Evolutionary conservation across 306 rosid genomes (phyloP).

Genomic region (Prosopis cineraria): DNA sequence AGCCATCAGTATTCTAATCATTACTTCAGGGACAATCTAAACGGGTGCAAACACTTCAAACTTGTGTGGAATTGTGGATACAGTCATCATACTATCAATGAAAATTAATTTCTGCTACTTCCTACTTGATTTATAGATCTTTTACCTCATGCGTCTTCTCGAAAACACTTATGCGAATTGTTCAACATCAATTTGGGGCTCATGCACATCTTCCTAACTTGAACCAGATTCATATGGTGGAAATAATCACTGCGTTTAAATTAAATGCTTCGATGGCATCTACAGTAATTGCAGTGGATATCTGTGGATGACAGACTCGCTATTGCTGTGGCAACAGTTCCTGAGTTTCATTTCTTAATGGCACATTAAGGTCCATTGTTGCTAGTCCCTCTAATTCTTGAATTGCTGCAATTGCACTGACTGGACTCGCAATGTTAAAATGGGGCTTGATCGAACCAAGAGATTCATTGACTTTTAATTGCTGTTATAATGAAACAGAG

Average conservation of each 20-base stretch:
- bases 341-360: constrained; percentile 46
- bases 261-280: not conserved
- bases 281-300: not conserved
- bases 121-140: constrained; percentile 69
- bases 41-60: constrained; percentile 31
- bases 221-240: constrained; percentile 40
- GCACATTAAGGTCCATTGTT: constrained; percentile 58
- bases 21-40: constrained; percentile 35
- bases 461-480: constrained; percentile 65
- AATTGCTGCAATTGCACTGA: constrained; percentile 53
- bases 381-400: constrained; percentile 68
- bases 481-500: constrained; percentile 46
- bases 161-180: constrained; percentile 47
- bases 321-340: not conserved
- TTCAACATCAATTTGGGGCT: constrained; percentile 38
- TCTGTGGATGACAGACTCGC: not conserved
- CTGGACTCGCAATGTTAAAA: constrained; percentile 53
- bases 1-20: constrained; percentile 41
- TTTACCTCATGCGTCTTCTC: constrained; percentile 40
- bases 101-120: constrained; percentile 64
- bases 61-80: too few species aligned
- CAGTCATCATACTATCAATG: constrained; percentile 47
- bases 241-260: constrained; percentile 12
- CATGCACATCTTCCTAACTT: constrained; percentile 31
- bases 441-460: constrained; percentile 62